Evolutionary conservation across 1,284 basidiomycete species (phyloP), one percentile per base, ranked within the genome.

Genomic region (Cutaneotrichosporon mucoides): DNA sequence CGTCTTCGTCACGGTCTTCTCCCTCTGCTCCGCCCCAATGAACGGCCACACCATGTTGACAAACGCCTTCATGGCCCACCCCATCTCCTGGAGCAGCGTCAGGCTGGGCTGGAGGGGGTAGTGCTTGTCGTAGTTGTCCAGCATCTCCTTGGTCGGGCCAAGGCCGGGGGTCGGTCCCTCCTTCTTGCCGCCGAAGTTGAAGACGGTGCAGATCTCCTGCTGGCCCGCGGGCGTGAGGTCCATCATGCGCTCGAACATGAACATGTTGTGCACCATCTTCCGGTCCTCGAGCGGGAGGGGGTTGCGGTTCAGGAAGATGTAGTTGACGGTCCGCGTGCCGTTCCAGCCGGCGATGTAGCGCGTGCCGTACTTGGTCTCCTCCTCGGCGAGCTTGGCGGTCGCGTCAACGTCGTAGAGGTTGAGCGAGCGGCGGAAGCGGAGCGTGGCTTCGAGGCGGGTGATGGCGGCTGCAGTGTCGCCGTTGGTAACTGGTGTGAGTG

Each of bases 11-110:
- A 61, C 60, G 45, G 69, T 69, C 47, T 71, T 71, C 41, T 58
- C 48, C 55, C 67, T 68, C 5, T 71, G 73, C 24, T 61, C 59
- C 1, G 71, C 63, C 55, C 76, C 74, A 59, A 76, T 70, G 44
- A 78, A 75, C 42, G 72, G 72, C 71, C 73, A 73, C 64, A 75
- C 68, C 53, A 75, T 60, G 54, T 71, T 69, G 49, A 75, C 65
- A 55, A 76, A 73, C 16, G 63, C 56, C 53, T 66, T 67, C 54
- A 75, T 65, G 9, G 71, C 49, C 71, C 72, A 75, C 3, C 71
- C 71, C 52, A 74, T 66, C 46, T 73, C 64, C 49, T 69, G 68
- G 49, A 77, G 71, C 6, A 69, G 58, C 12, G 60, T 64, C 6
- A 67, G 57, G 16, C 65, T 63, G 35, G 76, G 65, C 2, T 63